Conservation (phyloP, 495 filamentous ascomycete species). For the Neurospora sp. region DNA sequence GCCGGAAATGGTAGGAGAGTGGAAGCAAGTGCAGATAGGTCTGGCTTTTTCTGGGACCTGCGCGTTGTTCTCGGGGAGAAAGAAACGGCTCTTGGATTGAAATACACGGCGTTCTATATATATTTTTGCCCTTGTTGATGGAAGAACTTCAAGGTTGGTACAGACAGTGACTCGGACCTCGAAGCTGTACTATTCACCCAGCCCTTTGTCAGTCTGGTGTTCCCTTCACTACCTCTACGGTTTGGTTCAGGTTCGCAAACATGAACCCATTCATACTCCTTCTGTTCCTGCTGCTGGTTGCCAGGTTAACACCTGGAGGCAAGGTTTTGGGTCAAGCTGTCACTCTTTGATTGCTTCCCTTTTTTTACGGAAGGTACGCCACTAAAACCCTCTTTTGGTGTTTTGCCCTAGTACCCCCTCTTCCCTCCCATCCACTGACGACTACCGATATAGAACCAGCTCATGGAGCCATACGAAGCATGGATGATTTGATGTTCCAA, state of each 20-base stretch:
- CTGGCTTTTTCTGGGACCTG: neutral
- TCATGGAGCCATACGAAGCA: rapidly evolving
- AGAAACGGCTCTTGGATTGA: neutral
- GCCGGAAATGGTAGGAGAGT: neutral
- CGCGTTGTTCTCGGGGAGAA: neutral
- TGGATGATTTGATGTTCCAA: too few relatives aligned
- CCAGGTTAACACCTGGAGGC: neutral
- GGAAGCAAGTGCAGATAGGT: neutral
- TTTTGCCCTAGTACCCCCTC: neutral
- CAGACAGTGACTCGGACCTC: too few relatives aligned
- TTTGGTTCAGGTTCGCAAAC: neutral
- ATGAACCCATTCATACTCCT: neutral
- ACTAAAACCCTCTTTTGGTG: neutral
- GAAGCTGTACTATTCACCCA: too few relatives aligned
- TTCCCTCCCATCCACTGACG: neutral
- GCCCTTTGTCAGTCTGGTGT: too few relatives aligned
- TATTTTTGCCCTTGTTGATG: too few relatives aligned
- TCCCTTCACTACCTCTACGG: too few relatives aligned
- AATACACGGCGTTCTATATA: too few relatives aligned
- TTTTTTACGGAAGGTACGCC: neutral
- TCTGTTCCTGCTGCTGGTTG: neutral
- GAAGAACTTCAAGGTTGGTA: too few relatives aligned
- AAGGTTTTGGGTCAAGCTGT: rapidly evolving
- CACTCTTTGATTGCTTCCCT: neutral
- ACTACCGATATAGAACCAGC: neutral